Conservation (phyloP, 1,139 yeast species). For the Suhomyces bokatorum region DNA sequence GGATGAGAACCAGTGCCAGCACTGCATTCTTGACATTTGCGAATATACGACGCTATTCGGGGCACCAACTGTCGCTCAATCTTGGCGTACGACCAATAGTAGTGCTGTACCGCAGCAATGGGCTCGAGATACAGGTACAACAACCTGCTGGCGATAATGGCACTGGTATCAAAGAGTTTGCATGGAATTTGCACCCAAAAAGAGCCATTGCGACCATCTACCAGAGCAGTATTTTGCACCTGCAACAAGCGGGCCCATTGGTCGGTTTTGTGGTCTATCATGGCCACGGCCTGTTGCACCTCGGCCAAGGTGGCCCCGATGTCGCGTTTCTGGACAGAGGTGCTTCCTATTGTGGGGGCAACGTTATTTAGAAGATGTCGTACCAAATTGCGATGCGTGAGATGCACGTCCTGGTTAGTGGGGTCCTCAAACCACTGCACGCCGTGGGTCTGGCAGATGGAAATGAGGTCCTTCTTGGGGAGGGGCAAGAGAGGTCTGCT, state of each 20-base stretch:
- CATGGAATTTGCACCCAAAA: constrained; percentile 8
- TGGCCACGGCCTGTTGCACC: not conserved
- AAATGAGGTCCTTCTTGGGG: constrained; percentile 45
- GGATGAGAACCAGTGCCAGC: not conserved
- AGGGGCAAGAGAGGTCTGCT: constrained; percentile 57
- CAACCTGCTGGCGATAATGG: constrained; percentile 31
- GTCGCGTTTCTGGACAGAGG: not conserved
- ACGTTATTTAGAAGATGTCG: constrained; percentile 34
- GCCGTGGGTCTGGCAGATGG: constrained; percentile 41
- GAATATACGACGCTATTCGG: constrained; percentile 12
- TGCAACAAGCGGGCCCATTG: not conserved
- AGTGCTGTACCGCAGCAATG: constrained; percentile 42
- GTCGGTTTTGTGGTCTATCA: constrained; percentile 1
- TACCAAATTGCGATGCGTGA: constrained; percentile 57
- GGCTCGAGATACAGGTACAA: constrained; percentile 35
- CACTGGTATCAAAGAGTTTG: constrained; percentile 14
- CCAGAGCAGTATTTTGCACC: not conserved
- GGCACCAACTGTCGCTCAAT: constrained; percentile 38
- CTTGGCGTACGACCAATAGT: constrained; percentile 49
- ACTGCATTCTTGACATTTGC: not conserved
- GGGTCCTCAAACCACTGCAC: constrained; percentile 69
- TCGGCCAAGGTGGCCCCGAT: constrained; percentile 1
- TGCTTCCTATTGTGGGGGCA: not conserved
- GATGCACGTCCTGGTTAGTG: constrained; percentile 54
- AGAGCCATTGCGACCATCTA: constrained; percentile 13